phyloP scores from a whole-genome alignment of 495 filamentous ascomycete genomes.

The Evernia prunastri region DNA sequence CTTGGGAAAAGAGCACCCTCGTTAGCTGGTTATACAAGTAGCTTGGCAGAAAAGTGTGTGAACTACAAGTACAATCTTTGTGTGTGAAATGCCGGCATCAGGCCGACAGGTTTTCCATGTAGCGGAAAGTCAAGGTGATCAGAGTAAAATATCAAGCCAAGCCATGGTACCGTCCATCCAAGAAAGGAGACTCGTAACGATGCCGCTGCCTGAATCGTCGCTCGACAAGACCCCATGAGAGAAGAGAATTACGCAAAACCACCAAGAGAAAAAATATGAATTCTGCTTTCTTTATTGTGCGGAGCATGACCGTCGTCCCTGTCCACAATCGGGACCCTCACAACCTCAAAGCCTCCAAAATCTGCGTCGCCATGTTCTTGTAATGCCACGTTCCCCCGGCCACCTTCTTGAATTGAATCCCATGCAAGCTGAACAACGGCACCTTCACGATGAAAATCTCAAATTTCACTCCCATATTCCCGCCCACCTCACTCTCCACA shows the following conservation, averaged over 20 bases:
- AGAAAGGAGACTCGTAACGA: constrained; percentile 18
- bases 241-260: background rate
- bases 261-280: background rate
- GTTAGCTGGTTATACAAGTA: no score
- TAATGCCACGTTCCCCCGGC: constrained; percentile 97
- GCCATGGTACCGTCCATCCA: background rate
- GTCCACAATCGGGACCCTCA: constrained; percentile 33
- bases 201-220: constrained; percentile 6
- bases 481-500: constrained; percentile 78
- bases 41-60: no score
- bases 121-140: background rate
- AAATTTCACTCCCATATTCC: constrained; percentile 74
- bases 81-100: no score
- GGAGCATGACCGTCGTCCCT: background rate
- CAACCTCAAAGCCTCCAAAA: constrained; percentile 79
- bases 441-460: constrained; percentile 99
- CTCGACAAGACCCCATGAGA: background rate
- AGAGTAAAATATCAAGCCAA: constrained; percentile 2
- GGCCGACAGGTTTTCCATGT: background rate
- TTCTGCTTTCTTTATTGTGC: background rate
- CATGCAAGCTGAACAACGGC: constrained; percentile 84
- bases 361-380: constrained; percentile 93
- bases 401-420: constrained; percentile 97
- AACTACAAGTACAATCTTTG: no score
- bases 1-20: no score